Conservation (phyloP, 805 yeast species). For the Torulaspora microellipsoides region DNA sequence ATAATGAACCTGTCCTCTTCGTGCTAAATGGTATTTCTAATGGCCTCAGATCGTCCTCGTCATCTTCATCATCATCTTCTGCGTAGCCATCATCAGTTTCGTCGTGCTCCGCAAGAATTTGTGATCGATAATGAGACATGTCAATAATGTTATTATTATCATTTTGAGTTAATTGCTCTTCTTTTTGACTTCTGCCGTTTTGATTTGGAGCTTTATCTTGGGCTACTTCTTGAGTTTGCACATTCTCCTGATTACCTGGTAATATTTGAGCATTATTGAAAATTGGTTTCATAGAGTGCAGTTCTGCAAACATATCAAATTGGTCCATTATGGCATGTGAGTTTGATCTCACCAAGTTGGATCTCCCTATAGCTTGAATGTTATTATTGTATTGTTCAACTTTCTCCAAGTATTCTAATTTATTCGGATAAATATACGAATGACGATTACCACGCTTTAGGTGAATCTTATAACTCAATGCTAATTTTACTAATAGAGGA, state of each 20-base stretch:
- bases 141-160: constrained; percentile 13
- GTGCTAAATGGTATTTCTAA: constrained; percentile 27
- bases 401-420: constrained; percentile 10
- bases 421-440: not conserved
- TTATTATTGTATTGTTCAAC: constrained; percentile 10
- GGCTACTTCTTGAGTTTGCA: not conserved
- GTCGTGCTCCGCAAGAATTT: constrained; percentile 15
- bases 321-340: constrained; percentile 29
- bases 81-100: constrained; percentile 26
- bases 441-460: not conserved
- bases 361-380: constrained; percentile 4
- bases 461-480: constrained; percentile 10
- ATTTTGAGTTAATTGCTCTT: constrained; percentile 5
- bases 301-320: constrained; percentile 24
- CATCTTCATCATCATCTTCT: constrained; percentile 15
- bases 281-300: constrained; percentile 1
- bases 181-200: not conserved
- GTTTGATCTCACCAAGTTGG: constrained; percentile 18
- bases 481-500: constrained; percentile 12
- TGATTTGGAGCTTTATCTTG: not conserved
- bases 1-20: constrained; percentile 20
- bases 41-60: constrained; percentile 19
- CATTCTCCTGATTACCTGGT: not conserved
- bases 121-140: constrained; percentile 12
- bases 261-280: constrained; percentile 6